phyloP scores from a whole-genome alignment of 305 asterid genomes.

The Fraxinus nigra region DNA sequence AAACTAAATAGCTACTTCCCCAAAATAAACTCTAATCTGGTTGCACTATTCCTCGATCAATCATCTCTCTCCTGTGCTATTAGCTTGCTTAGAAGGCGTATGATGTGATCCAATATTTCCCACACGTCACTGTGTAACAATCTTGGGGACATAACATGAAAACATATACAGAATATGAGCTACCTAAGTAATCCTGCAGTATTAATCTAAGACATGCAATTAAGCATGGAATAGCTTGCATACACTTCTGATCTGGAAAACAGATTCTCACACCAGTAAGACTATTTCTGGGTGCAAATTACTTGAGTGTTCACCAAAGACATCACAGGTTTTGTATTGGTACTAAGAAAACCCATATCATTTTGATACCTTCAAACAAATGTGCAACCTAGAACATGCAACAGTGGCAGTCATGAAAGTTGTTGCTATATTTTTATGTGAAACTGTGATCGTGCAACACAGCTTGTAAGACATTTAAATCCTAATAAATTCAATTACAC shows the following conservation, averaged over 20 bases:
- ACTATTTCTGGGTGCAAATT: neutral
- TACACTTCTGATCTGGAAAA: neutral
- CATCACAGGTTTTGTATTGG: neutral
- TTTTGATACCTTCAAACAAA: neutral
- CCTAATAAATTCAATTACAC: neutral
- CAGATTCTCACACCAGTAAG: slow-evolving; percentile 2
- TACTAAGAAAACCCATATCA: neutral
- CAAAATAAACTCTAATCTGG: neutral
- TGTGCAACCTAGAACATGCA: neutral
- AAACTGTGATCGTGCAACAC: slow-evolving; percentile 22
- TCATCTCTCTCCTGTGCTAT: neutral
- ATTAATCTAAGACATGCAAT: slow-evolving; percentile 7
- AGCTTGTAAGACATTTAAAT: neutral
- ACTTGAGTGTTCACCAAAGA: slow-evolving; percentile 1
- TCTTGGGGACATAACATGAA: neutral
- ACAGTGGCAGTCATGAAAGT: neutral
- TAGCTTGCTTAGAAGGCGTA: neutral
- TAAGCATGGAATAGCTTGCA: neutral
- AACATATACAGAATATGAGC: neutral
- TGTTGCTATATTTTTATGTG: slow-evolving; percentile 6
- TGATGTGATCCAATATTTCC: neutral
- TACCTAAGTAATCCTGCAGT: neutral
- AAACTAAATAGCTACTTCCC: neutral
- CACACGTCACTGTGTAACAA: neutral
- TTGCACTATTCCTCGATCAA: neutral